phyloP scores from a whole-genome alignment of 768 basidiomycete genomes.

The Naganishia friedmannii region DNA sequence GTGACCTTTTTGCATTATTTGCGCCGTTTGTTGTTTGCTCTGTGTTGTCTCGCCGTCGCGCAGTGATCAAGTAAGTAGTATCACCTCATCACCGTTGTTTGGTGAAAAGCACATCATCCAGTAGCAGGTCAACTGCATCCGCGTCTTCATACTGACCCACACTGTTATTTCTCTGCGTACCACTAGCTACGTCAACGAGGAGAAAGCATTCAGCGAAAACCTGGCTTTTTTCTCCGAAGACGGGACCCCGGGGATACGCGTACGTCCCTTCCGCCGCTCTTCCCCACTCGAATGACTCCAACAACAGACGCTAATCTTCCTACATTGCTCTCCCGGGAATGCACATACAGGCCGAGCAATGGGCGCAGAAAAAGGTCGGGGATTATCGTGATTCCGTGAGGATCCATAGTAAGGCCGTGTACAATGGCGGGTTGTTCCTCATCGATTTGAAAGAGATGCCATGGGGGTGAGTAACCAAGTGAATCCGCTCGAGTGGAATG shows the following conservation, averaged over 20 bases:
- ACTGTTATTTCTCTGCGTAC: too few relatives aligned
- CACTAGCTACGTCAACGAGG: constrained; percentile 40
- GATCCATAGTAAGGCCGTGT: constrained; percentile 42
- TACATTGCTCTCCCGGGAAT: too few relatives aligned
- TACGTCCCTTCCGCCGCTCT: constrained; percentile 24
- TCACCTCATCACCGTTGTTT: too few relatives aligned
- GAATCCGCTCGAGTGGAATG: too few relatives aligned
- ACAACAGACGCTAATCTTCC: not conserved
- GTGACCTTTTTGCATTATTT: too few relatives aligned
- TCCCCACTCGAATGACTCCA: not conserved
- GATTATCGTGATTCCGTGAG: constrained; percentile 41
- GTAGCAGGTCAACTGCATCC: too few relatives aligned
- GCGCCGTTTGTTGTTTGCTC: too few relatives aligned
- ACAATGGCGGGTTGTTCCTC: constrained; percentile 47
- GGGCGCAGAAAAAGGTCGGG: constrained; percentile 32
- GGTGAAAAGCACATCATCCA: too few relatives aligned
- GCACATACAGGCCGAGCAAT: constrained; percentile 42
- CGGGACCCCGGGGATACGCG: constrained; percentile 48
- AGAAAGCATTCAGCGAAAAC: constrained; percentile 40
- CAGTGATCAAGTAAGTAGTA: constrained; percentile 23
- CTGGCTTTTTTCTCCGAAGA: constrained; percentile 46
- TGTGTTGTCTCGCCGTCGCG: not conserved
- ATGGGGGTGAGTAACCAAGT: constrained; percentile 37
- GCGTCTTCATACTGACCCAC: too few relatives aligned
- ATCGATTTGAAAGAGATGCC: constrained; percentile 48